Base-by-base conservation (phyloP, 2,329 filamentous ascomycete genomes). In the Alternaria brassicae region DNA sequence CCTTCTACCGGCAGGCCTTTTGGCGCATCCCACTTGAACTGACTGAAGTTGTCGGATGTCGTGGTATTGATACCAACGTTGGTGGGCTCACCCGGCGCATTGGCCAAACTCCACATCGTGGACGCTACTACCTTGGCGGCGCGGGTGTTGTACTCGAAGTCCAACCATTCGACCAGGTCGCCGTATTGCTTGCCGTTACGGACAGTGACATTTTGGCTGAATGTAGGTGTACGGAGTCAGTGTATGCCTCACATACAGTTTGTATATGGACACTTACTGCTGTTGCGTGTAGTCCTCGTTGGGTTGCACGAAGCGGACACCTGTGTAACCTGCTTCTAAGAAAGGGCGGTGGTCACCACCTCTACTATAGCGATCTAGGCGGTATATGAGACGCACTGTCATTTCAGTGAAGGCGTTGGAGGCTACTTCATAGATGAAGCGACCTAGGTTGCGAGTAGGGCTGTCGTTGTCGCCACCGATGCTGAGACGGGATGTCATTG, bases 301-400 rank as follows among this genome's bases (percentile, higher is more conserved):
- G 0, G 84, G 81, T 74, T 86, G 84, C 1, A 83, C 85, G 77
- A 85, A 85, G 5, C 84, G 79, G 7, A 81, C 79, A 2, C 81
- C 82, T 3, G 82, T 76, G 67, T 83, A 86, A 1, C 84, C 84
- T 25, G 80, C 78, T 36, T 81, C 75, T 21, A 86, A 81, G 70
- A 86, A 86, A 2, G 81, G 78, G 15, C 78, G 71, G 68, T 86
- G 84, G 69, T 86, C 84, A 25, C 84, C 84, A 37, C 84, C 82
- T 9, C 84, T 79, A n/a, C 84, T 76, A 74, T 81, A 86, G 8
- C 84, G 80, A 61, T 86, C 84, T 0, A 82, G 77, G 0, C 84
- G 80, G 72, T 86, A 85, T 41, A 86, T 79, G 41, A 85, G 73
- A 10, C 81, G 80, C 2, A 86, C 80, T 52, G 81, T 80, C 84